Evolutionary conservation across 2,329 filamentous ascomycete species (phyloP), one percentile per base, ranked within the genome.

Genomic region (Colletotrichum euphorbiae): DNA sequence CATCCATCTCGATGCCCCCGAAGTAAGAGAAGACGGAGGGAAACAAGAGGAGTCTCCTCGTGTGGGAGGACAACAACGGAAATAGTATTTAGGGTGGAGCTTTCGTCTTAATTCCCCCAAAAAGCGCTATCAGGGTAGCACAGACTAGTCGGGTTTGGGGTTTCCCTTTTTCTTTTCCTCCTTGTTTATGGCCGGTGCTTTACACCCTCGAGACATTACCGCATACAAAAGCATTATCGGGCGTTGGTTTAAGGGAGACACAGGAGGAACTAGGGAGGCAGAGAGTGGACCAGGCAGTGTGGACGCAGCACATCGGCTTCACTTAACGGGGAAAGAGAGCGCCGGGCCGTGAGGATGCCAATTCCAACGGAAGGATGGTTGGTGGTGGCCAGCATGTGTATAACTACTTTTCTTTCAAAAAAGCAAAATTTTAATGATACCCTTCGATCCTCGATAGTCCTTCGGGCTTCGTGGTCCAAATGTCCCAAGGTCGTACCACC

Each of bases 351-450:
- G 33, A 40, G 7, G 31, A 50, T 21, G 43, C 17, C 31, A n/a
- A 17, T n/a, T 58, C 21, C 8, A 9, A 28, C 24, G 48, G 24
- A 24, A 5, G 24, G 24, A 24, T 28, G 28, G 7, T 28, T 28
- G 28, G 7, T 28, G 36, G 42, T 15, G 43, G 33, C 28, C 24
- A 50, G 43, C 19, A 28, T 38, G 31, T 59, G 56, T 40, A 59
- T 31, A 51, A 51, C 24, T 31, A 59, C 13, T n/a, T 36, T n/a
- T 59, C 31, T 31, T 31, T 15, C 6, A 50, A 38, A 48, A 40
- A 48, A 59, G 17, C 31, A 59, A 36, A 54, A 59, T 24, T 40
- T 50, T 50, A 48, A 59, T 59, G 56, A 59, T 59, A 59, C 56
- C 56, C 56, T 59, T 59, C 31, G 33, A 59, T 17, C 33, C 48